Base-by-base conservation (phyloP, 2,329 filamentous ascomycete species). In the Apiospora malaysiana region DNA sequence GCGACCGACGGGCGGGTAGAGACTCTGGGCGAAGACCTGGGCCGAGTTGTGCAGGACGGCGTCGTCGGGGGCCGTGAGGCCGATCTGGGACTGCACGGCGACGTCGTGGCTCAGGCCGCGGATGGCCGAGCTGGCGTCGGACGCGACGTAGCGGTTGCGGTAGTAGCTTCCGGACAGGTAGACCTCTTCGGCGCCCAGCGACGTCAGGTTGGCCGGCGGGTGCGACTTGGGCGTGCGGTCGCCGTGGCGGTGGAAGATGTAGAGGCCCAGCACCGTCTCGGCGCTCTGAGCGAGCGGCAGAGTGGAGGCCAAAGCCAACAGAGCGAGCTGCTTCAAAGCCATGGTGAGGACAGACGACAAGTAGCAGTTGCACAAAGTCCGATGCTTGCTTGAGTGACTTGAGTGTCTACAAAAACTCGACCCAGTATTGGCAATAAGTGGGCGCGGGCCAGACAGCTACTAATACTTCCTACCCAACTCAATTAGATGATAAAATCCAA, bases 171-270 rank as follows among this genome's bases (percentile, higher is more conserved):
- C 95, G 0, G 92, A 91, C 66, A 86, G 85, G 81, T 90, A 92
- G 75, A 94, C 90, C 83, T 98, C 86, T 66, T 87, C 83, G 78
- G 95, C 94, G 43, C 95, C 95, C 68, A 97, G 87, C 72, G 92
- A 87, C 16, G 95, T 97, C 79, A 98, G 83, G 74, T 88, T 87
- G 40, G 93, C 90, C 16, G 92, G 92, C 65, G 90, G 85, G 73
- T 89, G 90, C 23, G 89, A 85, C 84, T 97, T 97, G 73, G 93
- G 84, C 0, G 94, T 95, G 70, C 95, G 90, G 81, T 98, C 95
- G 71, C 95, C 95, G 83, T 98, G 95, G 65, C 95, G 92, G 76
- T 94, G 90, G 85, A 97, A 97, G 82, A 97, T 90, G 81, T 95
- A 96, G 65, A 92, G 90, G 69, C 94, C 94, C 21, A 97, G 86